Conservation (phyloP, 2,329 filamentous ascomycete species). For the Tympanopsis confertula region DNA sequence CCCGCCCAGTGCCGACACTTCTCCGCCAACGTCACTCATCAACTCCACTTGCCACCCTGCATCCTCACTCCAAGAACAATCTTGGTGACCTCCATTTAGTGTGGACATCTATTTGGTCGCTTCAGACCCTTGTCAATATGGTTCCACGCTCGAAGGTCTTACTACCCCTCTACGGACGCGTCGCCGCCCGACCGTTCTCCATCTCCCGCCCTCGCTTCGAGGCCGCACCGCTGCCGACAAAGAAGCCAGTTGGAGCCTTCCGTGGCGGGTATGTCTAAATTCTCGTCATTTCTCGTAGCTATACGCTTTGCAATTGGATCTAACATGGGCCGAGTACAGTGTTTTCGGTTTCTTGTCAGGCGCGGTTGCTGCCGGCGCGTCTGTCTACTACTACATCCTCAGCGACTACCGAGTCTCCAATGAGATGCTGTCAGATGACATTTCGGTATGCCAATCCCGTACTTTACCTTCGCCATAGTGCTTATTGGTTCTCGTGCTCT, state of each 20-base stretch:
- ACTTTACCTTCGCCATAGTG: neutral
- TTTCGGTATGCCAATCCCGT: conserved; percentile 38
- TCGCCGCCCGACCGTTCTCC: neutral
- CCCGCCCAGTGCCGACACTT: no score
- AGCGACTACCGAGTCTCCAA: conserved; percentile 55
- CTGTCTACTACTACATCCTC: conserved; percentile 55
- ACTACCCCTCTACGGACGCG: neutral
- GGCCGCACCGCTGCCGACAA: neutral
- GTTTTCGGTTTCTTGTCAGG: conserved; percentile 53
- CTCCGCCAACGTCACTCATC: no score
- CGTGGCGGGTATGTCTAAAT: conserved; percentile 1
- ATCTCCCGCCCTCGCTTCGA: neutral
- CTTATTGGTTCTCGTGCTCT: neutral
- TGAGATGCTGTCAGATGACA: conserved; percentile 52
- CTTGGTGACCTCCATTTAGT: no score
- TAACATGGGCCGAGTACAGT: no score
- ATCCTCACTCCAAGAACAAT: no score
- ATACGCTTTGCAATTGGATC: no score
- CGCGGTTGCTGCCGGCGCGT: conserved; percentile 39
- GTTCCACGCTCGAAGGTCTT: no score
- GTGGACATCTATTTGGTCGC: no score
- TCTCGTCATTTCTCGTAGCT: no score
- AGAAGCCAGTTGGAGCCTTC: neutral
- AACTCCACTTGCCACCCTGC: no score
- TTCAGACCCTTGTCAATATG: no score